Base-by-base conservation (phyloP, 2,329 filamentous ascomycete genomes). In the Akanthomyces uredinophilus region DNA sequence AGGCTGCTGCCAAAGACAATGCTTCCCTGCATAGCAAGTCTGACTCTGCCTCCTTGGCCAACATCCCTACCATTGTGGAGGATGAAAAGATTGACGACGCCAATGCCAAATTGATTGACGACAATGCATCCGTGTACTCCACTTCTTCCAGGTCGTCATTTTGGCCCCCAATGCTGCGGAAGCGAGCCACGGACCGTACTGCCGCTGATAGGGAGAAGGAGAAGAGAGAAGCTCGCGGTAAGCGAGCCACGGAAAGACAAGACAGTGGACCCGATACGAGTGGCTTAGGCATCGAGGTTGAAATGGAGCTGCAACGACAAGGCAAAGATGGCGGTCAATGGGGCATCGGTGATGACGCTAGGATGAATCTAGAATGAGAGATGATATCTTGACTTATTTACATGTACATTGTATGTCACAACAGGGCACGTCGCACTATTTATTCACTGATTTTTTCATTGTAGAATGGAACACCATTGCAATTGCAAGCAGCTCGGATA, bases 321-420 rank as follows among this genome's bases (percentile, higher is more conserved):
- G 74, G 80, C 66, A 78, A 76, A 69, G 85, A 83, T 67, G 87
- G 78, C 67, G 83, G 75, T 3, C 83, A 85, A 68, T 92, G 92
- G 87, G 90, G 91, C 0, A 83, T 96, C 55, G 90, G 90, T 1
- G 92, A 96, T 71, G 92, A 96, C 70, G 86, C 89, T 27, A 82
- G 88, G 69, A 95, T 96, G 89, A 89, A 87, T 37, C 77, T 96
- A 67, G 91, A 94, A 73, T 94, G 59, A 61, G 39, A 72, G 69
- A 61, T 46, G 55, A 61, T 22, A 39, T 11, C 29, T 41, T n/a
- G n/a, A 46, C 20, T 58, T 58, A 5, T 43, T 41, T n/a, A 51
- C 13, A 32, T 59, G 46, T 41, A 59, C 13, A 59, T 59, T 59
- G 56, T 59, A 50, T 22, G 56, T 59, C 11, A 44, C 35, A 5